A percentile compares a stretch with the other conserved stretches of the same genome.
Evolutionary conservation across 1,139 yeast species (phyloP).

Genomic region (Meyerozyma guilliermondii): DNA sequence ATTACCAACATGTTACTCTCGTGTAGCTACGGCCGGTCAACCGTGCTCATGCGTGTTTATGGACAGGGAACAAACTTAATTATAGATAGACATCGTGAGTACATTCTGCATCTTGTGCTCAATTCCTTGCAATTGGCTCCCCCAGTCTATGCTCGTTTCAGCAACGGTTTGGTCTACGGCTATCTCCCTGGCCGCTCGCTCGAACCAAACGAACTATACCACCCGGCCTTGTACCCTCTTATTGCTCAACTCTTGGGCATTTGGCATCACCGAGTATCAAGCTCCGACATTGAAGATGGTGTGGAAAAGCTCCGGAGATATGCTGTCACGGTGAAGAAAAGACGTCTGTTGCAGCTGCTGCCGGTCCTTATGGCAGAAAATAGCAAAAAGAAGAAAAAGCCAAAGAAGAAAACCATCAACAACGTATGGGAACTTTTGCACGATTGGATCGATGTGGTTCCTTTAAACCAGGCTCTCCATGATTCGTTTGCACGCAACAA

Average conservation of each 20-base stretch:
- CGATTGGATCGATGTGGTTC: slow-evolving; percentile 60
- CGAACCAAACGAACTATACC: slow-evolving; percentile 49
- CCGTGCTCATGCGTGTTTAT: slow-evolving; percentile 63
- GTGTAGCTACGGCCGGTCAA: slow-evolving; percentile 29
- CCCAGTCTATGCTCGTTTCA: slow-evolving; percentile 60
- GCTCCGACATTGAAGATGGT: slow-evolving; percentile 45
- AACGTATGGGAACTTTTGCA: slow-evolving; percentile 58
- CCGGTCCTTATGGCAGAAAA: background rate
- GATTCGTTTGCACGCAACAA: slow-evolving; percentile 20
- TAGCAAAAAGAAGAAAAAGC: slow-evolving; percentile 11
- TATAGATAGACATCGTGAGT: slow-evolving; percentile 73
- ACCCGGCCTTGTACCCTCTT: slow-evolving; percentile 44
- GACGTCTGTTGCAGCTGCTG: slow-evolving; percentile 2
- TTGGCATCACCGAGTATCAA: slow-evolving; percentile 55
- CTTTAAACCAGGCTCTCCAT: slow-evolving; percentile 42
- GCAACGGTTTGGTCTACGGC: slow-evolving; percentile 73
- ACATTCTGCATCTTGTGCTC: slow-evolving; percentile 63
- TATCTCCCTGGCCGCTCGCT: slow-evolving; percentile 63
- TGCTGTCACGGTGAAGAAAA: slow-evolving; percentile 17
- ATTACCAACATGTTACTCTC: slow-evolving; percentile 70
- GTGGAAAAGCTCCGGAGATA: slow-evolving; percentile 41
- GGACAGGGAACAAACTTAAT: slow-evolving; percentile 73
- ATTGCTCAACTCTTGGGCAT: slow-evolving; percentile 68
- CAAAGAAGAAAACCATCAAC: slow-evolving; percentile 30
- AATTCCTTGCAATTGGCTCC: slow-evolving; percentile 65